Conservation (phyloP, 805 yeast species). For the Kurtzmaniella cleridarum region DNA sequence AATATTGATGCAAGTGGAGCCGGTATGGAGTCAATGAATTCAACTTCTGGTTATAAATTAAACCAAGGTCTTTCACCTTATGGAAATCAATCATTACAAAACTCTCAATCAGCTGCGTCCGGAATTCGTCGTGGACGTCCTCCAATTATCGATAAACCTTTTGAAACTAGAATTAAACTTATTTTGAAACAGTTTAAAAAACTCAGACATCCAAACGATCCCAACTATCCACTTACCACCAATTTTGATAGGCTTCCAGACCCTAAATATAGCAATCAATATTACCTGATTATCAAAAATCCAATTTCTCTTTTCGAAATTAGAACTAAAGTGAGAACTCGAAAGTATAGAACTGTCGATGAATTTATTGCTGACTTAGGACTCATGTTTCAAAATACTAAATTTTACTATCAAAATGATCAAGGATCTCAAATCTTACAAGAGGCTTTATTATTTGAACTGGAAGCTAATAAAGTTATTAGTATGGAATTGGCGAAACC, state of each 20-base stretch:
- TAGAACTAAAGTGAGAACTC: conserved; percentile 75
- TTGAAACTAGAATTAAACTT: conserved; percentile 86
- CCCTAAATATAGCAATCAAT: conserved; percentile 46
- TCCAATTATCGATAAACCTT: conserved; percentile 85
- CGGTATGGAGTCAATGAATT: not conserved
- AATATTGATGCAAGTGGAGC: not conserved
- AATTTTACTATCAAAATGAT: conserved; percentile 47
- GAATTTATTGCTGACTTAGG: conserved; percentile 73
- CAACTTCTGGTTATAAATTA: not conserved
- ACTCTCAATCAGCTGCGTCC: conserved; percentile 16
- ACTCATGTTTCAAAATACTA: conserved; percentile 69
- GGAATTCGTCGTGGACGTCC: conserved; percentile 84
- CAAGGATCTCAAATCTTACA: conserved; percentile 53
- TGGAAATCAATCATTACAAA: conserved; percentile 1
- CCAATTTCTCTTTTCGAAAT: conserved; percentile 72
- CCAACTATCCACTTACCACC: conserved; percentile 46
- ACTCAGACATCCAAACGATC: conserved; percentile 48
- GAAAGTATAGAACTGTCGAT: conserved; percentile 74
- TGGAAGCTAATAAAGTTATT: conserved; percentile 49
- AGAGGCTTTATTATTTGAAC: conserved; percentile 61
- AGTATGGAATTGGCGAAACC: conserved; percentile 75
- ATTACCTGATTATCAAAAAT: conserved; percentile 46
- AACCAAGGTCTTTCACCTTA: conserved; percentile 4
- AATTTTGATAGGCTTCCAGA: conserved; percentile 84
- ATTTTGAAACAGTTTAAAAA: conserved; percentile 78